Percentiles rank a stretch among this genome's conserved stretches.
Evolutionary conservation across 1,284 basidiomycete genomes (phyloP).

Genomic region (Polyporus tsugae): DNA sequence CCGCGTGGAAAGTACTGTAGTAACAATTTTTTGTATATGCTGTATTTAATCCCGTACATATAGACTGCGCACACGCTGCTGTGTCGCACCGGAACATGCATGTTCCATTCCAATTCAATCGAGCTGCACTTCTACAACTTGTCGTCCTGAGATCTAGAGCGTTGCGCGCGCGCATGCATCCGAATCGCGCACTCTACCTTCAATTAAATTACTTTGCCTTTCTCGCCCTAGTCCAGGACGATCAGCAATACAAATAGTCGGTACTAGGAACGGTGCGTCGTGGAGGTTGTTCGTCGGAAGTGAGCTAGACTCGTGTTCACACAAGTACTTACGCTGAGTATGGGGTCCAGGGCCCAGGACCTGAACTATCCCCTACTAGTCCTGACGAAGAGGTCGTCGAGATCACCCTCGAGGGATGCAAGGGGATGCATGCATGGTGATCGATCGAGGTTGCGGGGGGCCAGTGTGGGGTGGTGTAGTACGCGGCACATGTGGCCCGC

Average conservation of each 20-base stretch:
- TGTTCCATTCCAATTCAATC: neutral
- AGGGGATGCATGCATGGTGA: neutral
- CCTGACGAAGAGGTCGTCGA: neutral
- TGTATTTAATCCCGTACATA: constrained; percentile 26
- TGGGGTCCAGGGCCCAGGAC: neutral
- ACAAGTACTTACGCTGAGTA: neutral
- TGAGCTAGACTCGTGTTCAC: neutral
- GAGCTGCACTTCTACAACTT: neutral
- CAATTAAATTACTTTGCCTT: neutral
- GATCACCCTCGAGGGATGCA: neutral
- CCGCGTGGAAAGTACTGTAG: constrained; percentile 26
- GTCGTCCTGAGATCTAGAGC: neutral
- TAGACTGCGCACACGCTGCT: constrained; percentile 15
- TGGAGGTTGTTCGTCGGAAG: neutral
- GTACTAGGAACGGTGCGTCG: neutral
- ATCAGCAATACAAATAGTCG: neutral
- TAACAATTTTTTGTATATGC: constrained; percentile 25
- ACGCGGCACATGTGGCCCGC: neutral
- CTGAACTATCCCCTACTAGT: neutral
- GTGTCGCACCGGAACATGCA: neutral
- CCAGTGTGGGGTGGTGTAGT: neutral
- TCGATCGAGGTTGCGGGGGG: neutral
- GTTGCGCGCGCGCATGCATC: no score
- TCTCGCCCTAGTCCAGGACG: neutral
- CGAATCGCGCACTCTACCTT: no score